Evolutionary conservation across 2,329 filamentous ascomycete genomes (phyloP).

Genomic region (Helminthosporium solani): DNA sequence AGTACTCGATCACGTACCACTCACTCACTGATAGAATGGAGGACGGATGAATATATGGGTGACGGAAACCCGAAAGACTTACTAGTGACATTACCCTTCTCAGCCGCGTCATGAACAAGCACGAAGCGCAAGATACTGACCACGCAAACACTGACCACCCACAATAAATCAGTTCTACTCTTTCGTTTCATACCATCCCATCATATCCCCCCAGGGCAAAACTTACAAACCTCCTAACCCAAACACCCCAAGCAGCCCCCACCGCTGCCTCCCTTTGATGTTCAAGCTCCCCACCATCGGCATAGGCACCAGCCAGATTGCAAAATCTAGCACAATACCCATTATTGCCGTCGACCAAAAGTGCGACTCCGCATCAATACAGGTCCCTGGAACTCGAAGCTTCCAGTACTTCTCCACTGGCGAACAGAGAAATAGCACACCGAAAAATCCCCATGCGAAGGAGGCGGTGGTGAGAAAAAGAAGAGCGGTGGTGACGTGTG

Average conservation of each 20-base stretch:
- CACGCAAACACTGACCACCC: constrained; percentile 26
- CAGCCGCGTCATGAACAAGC: constrained; percentile 23
- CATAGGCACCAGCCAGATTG: constrained; percentile 35
- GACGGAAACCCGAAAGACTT: constrained; percentile 11
- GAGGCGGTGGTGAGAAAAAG: constrained; percentile 20
- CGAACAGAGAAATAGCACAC: constrained; percentile 30
- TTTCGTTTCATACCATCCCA: neutral
- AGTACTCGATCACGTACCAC: no score
- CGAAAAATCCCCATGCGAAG: constrained; percentile 28
- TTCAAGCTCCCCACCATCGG: constrained; percentile 30
- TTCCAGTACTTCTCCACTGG: constrained; percentile 33
- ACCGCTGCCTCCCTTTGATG: constrained; percentile 35
- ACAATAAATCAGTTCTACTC: neutral
- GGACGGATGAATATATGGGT: no score
- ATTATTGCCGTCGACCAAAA: constrained; percentile 29
- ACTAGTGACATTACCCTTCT: constrained; percentile 24
- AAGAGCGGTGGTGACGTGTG: constrained; percentile 17
- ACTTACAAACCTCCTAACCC: constrained; percentile 41
- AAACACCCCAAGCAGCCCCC: constrained; percentile 36
- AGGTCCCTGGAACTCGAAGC: constrained; percentile 16
- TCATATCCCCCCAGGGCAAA: neutral
- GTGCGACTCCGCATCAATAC: constrained; percentile 25
- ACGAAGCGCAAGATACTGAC: constrained; percentile 31
- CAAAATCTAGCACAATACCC: constrained; percentile 32
- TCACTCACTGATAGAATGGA: neutral